Evolutionary conservation across 306 rosid genomes (phyloP), one percentile per base, ranked within the genome.

Genomic region (Castanea sativa): DNA sequence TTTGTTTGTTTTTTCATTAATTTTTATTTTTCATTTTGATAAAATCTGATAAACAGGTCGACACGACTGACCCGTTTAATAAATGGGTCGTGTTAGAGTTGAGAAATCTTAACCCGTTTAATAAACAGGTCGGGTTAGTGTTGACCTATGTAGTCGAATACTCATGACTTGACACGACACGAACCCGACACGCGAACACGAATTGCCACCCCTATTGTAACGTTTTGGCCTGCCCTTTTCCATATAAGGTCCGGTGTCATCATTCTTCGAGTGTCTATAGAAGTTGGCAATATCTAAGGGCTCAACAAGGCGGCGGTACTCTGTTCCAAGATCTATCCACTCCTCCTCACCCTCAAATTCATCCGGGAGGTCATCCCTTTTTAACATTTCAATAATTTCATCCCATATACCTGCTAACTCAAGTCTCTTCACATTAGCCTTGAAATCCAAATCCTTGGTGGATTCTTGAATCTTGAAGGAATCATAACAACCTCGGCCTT

Each of bases 271-370:
- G 45, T 91, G 98, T 30, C 99, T 63, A n/a, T 95, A 87, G 68
- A 86, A 95, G 85, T 95, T 92, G 25, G 98, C 92, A 4, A 95
- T 82, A 41, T 92, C 97, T 7, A 95, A 79, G 52, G 99, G 98
- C 85, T 95, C 99, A 21, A 89, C 86, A 5, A 92, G 85, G 52
- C 76, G 83, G 9, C 97, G 94, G 33, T 51, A 91, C 43, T 30
- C 2, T 1, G 96, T 95, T 64, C 92, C 97, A 0, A 73, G 84
- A 0, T 29, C 4, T 8, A 90, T 55, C 97, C 97, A 95, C 1
- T 82, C 69, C 11, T 0, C 0, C 0, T 60, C 58, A 12, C 92
- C 95, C 87, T 95, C 99, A 0, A 92, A 90, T 23, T 86, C 89
- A 57, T 95, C 97, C 0, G 97, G 97, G 12, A 95, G 94, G n/a